Evolutionary conservation across 345 rosid species (phyloP).

Genomic region (Excoecaria cochinchinensis): DNA sequence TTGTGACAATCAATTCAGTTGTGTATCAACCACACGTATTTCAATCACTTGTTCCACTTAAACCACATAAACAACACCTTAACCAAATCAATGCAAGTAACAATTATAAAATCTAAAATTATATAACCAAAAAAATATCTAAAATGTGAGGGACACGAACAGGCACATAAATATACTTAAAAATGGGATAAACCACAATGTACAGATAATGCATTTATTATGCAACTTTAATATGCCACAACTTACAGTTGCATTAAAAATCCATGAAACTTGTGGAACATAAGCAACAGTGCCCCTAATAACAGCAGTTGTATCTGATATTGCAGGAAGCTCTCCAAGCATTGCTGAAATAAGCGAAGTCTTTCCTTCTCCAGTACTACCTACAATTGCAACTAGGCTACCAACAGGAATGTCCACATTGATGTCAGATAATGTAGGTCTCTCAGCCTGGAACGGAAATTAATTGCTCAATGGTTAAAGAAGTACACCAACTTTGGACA

Average conservation of each 20-base stretch:
- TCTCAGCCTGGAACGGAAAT: conserved; percentile 66
- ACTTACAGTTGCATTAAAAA: conserved; percentile 97
- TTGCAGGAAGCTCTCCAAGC: conserved; percentile 97
- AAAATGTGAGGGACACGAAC: not conserved
- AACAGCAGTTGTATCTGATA: conserved; percentile 58
- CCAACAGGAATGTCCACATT: conserved; percentile 85
- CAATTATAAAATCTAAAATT: not conserved
- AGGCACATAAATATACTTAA: not conserved
- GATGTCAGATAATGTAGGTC: conserved; percentile 78
- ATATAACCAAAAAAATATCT: not conserved
- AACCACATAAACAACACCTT: not conserved
- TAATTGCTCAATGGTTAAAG: conserved; percentile 15
- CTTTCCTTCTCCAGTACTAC: conserved; percentile 98
- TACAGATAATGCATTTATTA: not conserved
- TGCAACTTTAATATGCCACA: conserved; percentile 5
- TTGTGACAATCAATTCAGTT: conserved; percentile 10
- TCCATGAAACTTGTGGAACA: conserved; percentile 99
- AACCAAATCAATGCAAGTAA: not conserved
- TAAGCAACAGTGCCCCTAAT: conserved; percentile 88
- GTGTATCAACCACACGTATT: not conserved
- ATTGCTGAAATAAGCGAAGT: conserved; percentile 93
- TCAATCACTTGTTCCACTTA: not conserved
- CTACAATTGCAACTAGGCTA: conserved; percentile 93
- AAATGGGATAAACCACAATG: not conserved
- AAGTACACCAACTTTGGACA: not conserved